Base-by-base conservation (phyloP, 441 rosid species). In the Eruca vesicaria region DNA sequence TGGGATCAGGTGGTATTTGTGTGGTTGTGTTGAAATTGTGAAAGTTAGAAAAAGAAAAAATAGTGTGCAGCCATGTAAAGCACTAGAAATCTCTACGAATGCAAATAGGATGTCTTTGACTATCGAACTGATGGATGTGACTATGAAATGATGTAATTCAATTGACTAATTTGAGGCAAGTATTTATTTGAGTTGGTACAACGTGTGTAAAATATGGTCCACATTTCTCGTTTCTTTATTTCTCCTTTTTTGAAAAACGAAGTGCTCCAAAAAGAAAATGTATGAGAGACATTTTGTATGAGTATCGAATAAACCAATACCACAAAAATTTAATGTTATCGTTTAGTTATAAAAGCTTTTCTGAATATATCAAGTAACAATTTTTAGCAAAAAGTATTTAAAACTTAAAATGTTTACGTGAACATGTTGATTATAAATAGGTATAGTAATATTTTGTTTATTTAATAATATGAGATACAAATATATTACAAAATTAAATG, bases 151-250 rank as follows among this genome's bases (percentile, higher is more conserved):
- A 50, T 50, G 56, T 50, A 18, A 50, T 18, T 50, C 56, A 16
- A 50, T 15, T 66, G 73, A 77, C 67, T 66, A 71, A 72, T 77
- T 77, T 35, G 64, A 71, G 68, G 76, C 58, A 71, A 52, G 43
- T 73, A 77, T 71, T 66, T 50, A 33, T 10, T 50, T 71, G 21
- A 59, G 69, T 77, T 71, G 68, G 80, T 77, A 77, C 68, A 65
- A 77, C 62, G 80, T 71, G 68, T 66, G 77, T 77, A 18, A 71
- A 59, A 59, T 77, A 59, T 66, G 77, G 80, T 77, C 80, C 80
- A 77, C 77, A 50, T 66, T 77, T 71, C 67, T 45, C 33, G n/a
- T 32, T 48, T 58, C 82, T 79, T 60, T 68, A 4, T 64, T 79
- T 36, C 72, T 11, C 31, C 15, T n/a, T n/a, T 6, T 14, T 2